A percentile compares a stretch with the other conserved stretches of the same genome.
These are phyloP conservation scores for Oenanthe sinensis DNA, from an alignment of 129 eudicot genomes.

Conservation along the genomic window DNA sequence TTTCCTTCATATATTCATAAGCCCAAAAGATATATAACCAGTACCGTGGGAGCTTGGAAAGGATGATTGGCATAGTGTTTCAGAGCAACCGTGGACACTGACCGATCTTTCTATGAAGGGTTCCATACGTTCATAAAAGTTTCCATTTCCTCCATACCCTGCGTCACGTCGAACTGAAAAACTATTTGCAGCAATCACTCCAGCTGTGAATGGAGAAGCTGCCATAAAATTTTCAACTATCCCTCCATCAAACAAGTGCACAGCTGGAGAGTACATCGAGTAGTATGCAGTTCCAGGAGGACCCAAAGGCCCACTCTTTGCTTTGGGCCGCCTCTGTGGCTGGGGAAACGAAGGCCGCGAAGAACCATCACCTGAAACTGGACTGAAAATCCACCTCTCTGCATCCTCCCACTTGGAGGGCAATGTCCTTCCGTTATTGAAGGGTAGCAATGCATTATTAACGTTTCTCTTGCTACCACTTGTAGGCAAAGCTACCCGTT, in stretches of 20 bases:
- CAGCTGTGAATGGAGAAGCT: conserved; percentile 50
- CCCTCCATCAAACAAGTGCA: conserved; percentile 48
- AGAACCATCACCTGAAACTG: conserved; percentile 47
- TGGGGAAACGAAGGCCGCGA: conserved; percentile 39
- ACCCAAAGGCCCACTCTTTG: conserved; percentile 94
- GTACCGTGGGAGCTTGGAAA: conserved; percentile 51
- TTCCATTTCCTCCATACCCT: conserved; percentile 32
- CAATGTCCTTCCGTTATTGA: conserved; percentile 56
- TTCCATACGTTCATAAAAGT: conserved; percentile 34
- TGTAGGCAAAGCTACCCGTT: conserved; percentile 54
- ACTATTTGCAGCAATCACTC: conserved; percentile 36
- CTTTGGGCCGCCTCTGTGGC: conserved; percentile 55
- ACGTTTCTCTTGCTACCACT: conserved; percentile 39
- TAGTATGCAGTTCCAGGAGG: conserved; percentile 59
- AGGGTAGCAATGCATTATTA: conserved; percentile 41
- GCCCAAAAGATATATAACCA: not conserved
- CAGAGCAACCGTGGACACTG: conserved; percentile 75
- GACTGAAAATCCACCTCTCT: conserved; percentile 92
- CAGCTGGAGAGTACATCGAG: conserved; percentile 57
- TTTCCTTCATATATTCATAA: not conserved
- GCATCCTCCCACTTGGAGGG: conserved; percentile 99
- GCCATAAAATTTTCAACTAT: conserved; percentile 32
- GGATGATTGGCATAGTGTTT: conserved; percentile 39
- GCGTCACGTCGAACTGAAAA: conserved; percentile 22
- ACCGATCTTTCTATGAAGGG: conserved; percentile 83